Conservation (phyloP, 371 early-diverging fungal species). For the Circinella minor region DNA sequence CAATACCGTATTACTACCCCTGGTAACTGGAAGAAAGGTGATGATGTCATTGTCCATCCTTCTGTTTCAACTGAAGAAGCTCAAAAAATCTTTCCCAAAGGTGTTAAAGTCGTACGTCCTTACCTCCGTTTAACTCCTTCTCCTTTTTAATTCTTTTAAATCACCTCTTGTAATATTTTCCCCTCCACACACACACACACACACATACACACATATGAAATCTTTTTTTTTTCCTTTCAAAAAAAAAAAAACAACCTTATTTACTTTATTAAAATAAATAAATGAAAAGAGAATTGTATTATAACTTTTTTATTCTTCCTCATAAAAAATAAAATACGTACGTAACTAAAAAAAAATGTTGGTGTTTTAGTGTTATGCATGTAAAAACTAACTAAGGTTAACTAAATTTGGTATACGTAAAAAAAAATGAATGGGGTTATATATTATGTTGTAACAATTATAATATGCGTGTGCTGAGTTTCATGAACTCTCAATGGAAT, state of each 20-base stretch:
- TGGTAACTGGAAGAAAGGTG: slow-evolving; percentile 90
- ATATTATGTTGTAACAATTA: neutral
- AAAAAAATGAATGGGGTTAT: neutral
- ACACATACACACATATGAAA: no score
- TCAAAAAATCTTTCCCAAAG: slow-evolving; percentile 78
- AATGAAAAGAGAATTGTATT: no score
- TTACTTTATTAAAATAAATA: no score
- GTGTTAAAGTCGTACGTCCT: slow-evolving; percentile 79
- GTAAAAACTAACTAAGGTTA: no score
- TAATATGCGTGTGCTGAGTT: neutral
- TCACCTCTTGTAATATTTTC: neutral
- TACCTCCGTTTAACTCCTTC: slow-evolving; percentile 81
- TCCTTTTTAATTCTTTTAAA: slow-evolving; percentile 44
- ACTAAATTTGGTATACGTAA: no score
- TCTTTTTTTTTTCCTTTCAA: neutral
- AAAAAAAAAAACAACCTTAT: neutral
- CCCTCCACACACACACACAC: no score
- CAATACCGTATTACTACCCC: slow-evolving; percentile 90
- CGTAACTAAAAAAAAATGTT: no score
- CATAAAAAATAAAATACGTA: no score
- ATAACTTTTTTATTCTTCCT: no score
- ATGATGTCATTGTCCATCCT: slow-evolving; percentile 91
- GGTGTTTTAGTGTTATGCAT: no score
- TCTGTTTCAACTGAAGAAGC: slow-evolving; percentile 86
- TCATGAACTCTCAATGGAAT: no score